These are phyloP conservation scores for Trichophyton mentagrophytes DNA, from an alignment of 2,329 filamentous ascomycete genomes.

Conservation along the genomic window DNA sequence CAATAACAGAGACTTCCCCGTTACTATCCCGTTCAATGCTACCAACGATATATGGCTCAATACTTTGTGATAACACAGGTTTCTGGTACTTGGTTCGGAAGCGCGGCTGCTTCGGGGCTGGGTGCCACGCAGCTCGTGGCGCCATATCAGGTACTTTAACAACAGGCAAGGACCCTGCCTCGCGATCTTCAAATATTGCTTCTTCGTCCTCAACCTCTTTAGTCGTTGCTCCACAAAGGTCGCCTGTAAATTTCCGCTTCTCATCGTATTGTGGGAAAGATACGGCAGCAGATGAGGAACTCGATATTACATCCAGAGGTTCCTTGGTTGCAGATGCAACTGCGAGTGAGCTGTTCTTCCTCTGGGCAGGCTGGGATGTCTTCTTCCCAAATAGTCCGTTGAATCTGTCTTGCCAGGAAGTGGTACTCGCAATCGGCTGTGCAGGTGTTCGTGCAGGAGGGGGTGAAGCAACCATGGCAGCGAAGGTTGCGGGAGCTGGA, in stretches of 20 bases:
- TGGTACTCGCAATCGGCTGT: conserved; percentile 35
- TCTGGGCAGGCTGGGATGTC: conserved; percentile 27
- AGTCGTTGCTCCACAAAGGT: conserved; percentile 39
- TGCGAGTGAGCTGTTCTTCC: conserved; percentile 44
- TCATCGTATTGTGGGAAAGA: conserved; percentile 46
- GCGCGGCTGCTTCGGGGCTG: conserved; percentile 33
- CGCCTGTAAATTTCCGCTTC: conserved; percentile 24
- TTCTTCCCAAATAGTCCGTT: conserved; percentile 64
- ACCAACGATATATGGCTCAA: conserved; percentile 34
- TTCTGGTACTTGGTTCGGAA: conserved; percentile 39
- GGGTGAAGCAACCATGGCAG: conserved; percentile 31
- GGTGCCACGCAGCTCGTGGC: conserved; percentile 51
- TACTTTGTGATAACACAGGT: conserved; percentile 40
- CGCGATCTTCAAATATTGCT: conserved; percentile 68
- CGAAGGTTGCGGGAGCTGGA: conserved; percentile 34
- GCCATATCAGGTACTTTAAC: conserved; percentile 53
- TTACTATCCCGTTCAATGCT: conserved; percentile 27
- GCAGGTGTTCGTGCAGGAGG: conserved; percentile 28
- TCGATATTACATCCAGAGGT: conserved; percentile 47
- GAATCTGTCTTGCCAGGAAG: conserved; percentile 68
- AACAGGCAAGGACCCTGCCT: conserved; percentile 63
- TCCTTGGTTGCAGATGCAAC: conserved; percentile 57
- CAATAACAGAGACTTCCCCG: conserved; percentile 27
- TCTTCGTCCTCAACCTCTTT: conserved; percentile 66
- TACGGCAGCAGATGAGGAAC: conserved; percentile 50